Evolutionary conservation across 352 stramenopile species (phyloP), one percentile per base, ranked within the genome.

Genomic region (Phytophthora podocarpi): DNA sequence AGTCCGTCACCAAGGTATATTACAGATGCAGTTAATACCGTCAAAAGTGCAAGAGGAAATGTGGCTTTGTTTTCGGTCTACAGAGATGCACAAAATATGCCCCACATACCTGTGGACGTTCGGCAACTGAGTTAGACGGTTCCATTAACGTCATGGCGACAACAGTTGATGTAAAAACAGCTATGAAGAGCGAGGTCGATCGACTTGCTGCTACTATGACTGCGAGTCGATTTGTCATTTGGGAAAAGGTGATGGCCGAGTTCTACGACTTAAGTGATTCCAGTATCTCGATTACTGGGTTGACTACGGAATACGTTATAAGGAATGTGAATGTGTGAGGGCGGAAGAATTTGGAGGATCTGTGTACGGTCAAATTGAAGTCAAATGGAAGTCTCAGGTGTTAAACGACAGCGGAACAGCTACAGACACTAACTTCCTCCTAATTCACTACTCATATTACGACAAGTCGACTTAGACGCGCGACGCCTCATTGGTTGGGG

Each of bases 11-110:
- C 6, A 61, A 61, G 5, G 18, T 42, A 13, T 28, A 11, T 0
- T 61, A 53, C 24, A 16, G 34, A 24, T 47, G 21, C 31, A 39
- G 52, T 32, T 41, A 61, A 6, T 61, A 61, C 18, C 30, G 31
- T 0, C 20, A 13, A 12, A 2, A 1, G 6, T 41, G 52, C 18
- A 52, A 23, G 11, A 18, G 32, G 6, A 53, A 31, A 20, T 53
- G 31, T 10, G 31, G 53, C 5, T 52, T 35, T 32, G 10, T 32
- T 9, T 30, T 28, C 5, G 11, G 10, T 4, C 3, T 16, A 5
- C 11, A 53, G 4, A 20, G 11, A 1, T 61, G 53, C 24, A 61
- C 52, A 7, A 61, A 53, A 2, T 48, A 53, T 12, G 31, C 39
- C 1, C 40, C 52, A 1, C 42, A 50, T n/a, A 49, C 9, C 3